Evolutionary conservation across 768 basidiomycete genomes (phyloP), one percentile per base, ranked within the genome.

Genomic region (Artomyces pyxidatus): DNA sequence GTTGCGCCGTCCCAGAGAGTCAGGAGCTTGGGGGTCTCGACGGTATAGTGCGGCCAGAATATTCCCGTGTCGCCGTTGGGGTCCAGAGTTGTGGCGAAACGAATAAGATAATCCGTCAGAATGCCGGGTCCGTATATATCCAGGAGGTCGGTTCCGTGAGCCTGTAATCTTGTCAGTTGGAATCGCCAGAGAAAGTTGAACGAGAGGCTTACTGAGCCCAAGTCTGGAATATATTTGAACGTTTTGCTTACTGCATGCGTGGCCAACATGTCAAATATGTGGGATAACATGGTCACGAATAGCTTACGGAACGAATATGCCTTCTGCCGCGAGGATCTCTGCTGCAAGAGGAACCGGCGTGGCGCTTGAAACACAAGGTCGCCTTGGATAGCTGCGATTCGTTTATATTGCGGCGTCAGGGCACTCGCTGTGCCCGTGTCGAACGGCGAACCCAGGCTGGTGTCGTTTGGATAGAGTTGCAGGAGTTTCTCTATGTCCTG

Each of bases 291-390:
- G 21, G 7, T 1, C 11, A n/a, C n/a, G n/a, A n/a, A n/a, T n/a
- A n/a, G n/a, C n/a, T n/a, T n/a, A 58, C 54, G 12, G 45, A 53
- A 61, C 17, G 55, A 53, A 35, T 53, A 63, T 2, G 45, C 51
- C 5, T 44, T 37, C 38, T 63, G 62, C 22, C 48, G 55, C 9
- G 26, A 39, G 6, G 61, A 55, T 12, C 30, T 39, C 7, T 52
- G 37, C 12, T 57, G 27, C 17, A 64, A 41, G 42, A 64, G 54
- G 50, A 59, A 58, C 19, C 63, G 49, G 21, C 62, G 48, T 22
- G 59, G 55, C 2, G 58, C 61, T n/a, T 64, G 58, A 52, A 65
- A 63, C 12, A 57, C 42, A 10, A 48, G 22, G 43, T 65, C 64
- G 1, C 64, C 64, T 37, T 53, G 54, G 25, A 65, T 22, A 0